Percentiles rank a stretch among this genome's conserved stretches.
Evolutionary conservation across 2,329 filamentous ascomycete species (phyloP).

Genomic region (Neofusicoccum kwambonambiense): DNA sequence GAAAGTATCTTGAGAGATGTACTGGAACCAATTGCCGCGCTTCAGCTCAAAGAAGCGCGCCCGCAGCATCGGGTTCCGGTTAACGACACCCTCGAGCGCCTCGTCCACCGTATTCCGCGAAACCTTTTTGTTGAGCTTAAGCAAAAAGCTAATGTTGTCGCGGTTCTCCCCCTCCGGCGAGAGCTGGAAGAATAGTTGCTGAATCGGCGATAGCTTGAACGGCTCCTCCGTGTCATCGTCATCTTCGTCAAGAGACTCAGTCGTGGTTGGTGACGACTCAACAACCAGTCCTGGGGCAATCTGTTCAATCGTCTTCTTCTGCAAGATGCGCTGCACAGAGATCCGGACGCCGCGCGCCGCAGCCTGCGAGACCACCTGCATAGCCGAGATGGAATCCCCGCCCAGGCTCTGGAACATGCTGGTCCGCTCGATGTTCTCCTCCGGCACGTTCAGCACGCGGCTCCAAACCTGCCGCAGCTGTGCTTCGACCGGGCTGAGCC

Average conservation of each 20-base stretch:
- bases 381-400: conserved; percentile 36
- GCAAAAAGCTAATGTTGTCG: conserved; percentile 37
- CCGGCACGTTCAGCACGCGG: neutral
- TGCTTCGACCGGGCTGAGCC: conserved; percentile 28
- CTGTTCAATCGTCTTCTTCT: conserved; percentile 45
- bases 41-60: conserved; percentile 30
- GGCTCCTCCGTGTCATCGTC: conserved; percentile 30
- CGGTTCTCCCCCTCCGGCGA: conserved; percentile 33
- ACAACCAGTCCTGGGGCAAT: conserved; percentile 28
- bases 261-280: neutral
- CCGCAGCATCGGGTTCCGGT: conserved; percentile 34
- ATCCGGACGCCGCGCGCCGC: conserved; percentile 47
- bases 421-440: neutral
- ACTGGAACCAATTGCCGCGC: conserved; percentile 30
- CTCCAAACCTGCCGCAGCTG: neutral
- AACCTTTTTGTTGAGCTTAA: conserved; percentile 29
- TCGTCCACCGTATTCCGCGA: conserved; percentile 27
- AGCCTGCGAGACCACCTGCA: conserved; percentile 49
- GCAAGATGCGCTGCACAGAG: conserved; percentile 50
- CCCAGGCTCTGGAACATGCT: neutral
- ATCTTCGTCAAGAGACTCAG: conserved; percentile 23
- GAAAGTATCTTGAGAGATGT: conserved; percentile 30
- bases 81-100: conserved; percentile 27
- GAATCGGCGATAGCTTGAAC: conserved; percentile 34
- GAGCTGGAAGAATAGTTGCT: conserved; percentile 33